A percentile compares a stretch with the other conserved stretches of the same genome.
These are phyloP conservation scores for Warburgia ugandensis DNA, from an alignment of 164 flowering plant genomes.

Conservation along the genomic window DNA sequence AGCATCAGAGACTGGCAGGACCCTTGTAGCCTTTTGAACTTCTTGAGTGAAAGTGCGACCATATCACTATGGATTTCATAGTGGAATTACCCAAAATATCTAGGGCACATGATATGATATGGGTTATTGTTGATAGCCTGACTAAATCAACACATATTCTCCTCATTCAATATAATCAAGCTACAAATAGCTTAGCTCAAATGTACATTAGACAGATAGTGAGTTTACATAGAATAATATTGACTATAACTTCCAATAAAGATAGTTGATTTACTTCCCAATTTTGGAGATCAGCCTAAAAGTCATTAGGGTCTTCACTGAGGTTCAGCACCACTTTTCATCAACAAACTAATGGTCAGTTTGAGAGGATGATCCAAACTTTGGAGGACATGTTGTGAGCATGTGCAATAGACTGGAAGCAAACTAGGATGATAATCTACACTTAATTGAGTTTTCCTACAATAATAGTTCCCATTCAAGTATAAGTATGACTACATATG, in stretches of 20 bases:
- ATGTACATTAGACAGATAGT: background rate
- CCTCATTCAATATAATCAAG: background rate
- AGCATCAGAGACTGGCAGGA: too few relatives aligned
- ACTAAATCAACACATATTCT: background rate
- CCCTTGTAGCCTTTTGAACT: too few relatives aligned
- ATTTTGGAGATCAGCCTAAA: background rate
- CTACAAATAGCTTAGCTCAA: background rate
- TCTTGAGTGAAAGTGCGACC: too few relatives aligned
- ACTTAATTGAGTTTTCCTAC: too few relatives aligned
- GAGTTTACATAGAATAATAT: background rate
- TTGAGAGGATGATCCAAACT: background rate
- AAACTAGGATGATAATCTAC: too few relatives aligned
- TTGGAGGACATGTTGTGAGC: background rate
- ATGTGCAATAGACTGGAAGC: too few relatives aligned
- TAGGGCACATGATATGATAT: background rate
- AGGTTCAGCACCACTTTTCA: background rate
- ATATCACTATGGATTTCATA: too few relatives aligned
- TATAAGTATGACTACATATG: too few relatives aligned
- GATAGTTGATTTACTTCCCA: background rate
- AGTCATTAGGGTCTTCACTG: background rate
- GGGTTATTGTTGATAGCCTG: background rate
- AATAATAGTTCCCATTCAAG: too few relatives aligned
- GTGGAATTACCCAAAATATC: background rate
- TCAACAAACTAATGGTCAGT: background rate
- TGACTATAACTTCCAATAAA: background rate